phyloP scores from a whole-genome alignment of 2,329 filamentous ascomycete genomes.

The Periconia macrospinosa region DNA sequence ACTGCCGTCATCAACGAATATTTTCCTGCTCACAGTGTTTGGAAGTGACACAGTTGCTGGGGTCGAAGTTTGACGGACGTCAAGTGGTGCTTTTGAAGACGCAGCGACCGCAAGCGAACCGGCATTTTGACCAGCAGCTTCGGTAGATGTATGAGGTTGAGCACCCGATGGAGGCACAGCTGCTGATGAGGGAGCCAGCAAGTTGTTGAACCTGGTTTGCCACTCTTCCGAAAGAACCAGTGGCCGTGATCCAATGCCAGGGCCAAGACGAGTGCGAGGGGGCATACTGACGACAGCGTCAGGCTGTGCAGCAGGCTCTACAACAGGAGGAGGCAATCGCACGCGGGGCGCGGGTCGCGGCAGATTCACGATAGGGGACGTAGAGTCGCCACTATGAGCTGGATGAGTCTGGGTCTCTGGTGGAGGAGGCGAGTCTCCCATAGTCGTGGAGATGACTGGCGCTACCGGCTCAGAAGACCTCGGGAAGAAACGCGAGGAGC shows the following conservation, averaged over 20 bases:
- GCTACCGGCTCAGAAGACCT: slow-evolving; percentile 26
- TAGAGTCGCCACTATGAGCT: slow-evolving; percentile 67
- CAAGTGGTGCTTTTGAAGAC: slow-evolving; percentile 63
- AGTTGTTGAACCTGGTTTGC: slow-evolving; percentile 82
- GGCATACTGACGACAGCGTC: slow-evolving; percentile 46
- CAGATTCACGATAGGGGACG: slow-evolving; percentile 69
- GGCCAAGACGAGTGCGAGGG: slow-evolving; percentile 23
- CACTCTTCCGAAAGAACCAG: slow-evolving; percentile 57
- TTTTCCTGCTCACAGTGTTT: slow-evolving; percentile 19
- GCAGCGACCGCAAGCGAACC: slow-evolving; percentile 63
- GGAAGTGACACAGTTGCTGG: slow-evolving; percentile 74
- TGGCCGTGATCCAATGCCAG: slow-evolving; percentile 39
- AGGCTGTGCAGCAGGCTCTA: slow-evolving; percentile 40
- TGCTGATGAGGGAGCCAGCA: slow-evolving; percentile 48
- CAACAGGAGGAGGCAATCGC: slow-evolving; percentile 68
- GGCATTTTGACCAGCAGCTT: slow-evolving; percentile 41
- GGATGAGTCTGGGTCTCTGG: slow-evolving; percentile 75
- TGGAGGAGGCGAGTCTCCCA: slow-evolving; percentile 52
- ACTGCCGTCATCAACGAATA: slow-evolving; percentile 29
- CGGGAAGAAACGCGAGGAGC: slow-evolving; percentile 44
- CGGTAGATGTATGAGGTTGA: slow-evolving; percentile 21
- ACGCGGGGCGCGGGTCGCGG: slow-evolving; percentile 75
- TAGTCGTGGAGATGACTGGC: slow-evolving; percentile 18
- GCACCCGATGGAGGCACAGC: slow-evolving; percentile 21
- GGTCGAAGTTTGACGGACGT: slow-evolving; percentile 50